Evolutionary conservation across 164 flowering plant genomes (phyloP).

Genomic region (Vitis labrusca): DNA sequence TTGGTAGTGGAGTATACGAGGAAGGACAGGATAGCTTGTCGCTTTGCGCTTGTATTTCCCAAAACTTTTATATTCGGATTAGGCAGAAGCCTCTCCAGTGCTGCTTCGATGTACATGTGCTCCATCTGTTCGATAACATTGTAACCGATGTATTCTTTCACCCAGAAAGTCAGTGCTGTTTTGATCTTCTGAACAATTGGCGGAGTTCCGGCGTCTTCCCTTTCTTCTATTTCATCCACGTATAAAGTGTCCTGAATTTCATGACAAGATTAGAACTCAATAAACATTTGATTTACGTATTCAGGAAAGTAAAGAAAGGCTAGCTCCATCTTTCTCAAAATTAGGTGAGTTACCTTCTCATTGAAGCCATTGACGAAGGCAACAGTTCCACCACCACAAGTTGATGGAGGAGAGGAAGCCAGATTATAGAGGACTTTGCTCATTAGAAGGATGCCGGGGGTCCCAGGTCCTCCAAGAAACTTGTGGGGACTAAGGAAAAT

Average conservation of each 20-base stretch:
- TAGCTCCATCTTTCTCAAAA: no score
- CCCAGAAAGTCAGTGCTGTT: conserved; percentile 80
- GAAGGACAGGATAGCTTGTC: conserved; percentile 82
- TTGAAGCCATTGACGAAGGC: conserved; percentile 57
- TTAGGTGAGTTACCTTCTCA: conserved; percentile 38
- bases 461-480: conserved; percentile 82
- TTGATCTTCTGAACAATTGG: conserved; percentile 63
- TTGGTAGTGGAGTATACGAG: conserved; percentile 44
- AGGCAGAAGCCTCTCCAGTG: conserved; percentile 57
- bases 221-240: conserved; percentile 62
- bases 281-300: no score
- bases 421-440: conserved; percentile 52
- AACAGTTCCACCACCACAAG: conserved; percentile 87
- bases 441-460: conserved; percentile 67
- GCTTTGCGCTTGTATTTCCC: conserved; percentile 50
- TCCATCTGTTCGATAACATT: conserved; percentile 49
- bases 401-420: conserved; percentile 56
- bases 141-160: conserved; percentile 78
- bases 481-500: conserved; percentile 77
- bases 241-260: conserved; percentile 74
- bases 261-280: background rate
- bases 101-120: conserved; percentile 33
- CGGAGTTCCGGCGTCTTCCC: conserved; percentile 88
- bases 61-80: conserved; percentile 54
- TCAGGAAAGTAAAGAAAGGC: no score